A percentile compares a stretch with the other conserved stretches of the same genome.
Evolutionary conservation across 2,329 filamentous ascomycete species (phyloP).

Genomic region (Ophiocordyceps polyrhachis-furcata): DNA sequence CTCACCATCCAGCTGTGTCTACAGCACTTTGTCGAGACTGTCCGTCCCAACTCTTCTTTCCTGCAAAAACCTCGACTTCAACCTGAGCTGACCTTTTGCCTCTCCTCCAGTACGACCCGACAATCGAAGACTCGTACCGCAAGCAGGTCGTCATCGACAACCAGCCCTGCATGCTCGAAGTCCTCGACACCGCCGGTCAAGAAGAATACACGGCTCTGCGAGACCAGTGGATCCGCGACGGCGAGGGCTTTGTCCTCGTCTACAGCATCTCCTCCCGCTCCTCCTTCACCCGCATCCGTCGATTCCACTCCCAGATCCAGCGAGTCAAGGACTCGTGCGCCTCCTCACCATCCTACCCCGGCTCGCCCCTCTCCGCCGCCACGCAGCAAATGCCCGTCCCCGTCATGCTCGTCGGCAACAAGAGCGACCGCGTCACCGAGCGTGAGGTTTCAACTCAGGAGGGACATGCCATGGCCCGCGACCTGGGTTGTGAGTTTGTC

Average conservation of each 20-base stretch:
- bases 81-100: neutral
- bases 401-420: conserved; percentile 97
- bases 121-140: conserved; percentile 74
- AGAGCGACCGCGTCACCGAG: conserved; percentile 91
- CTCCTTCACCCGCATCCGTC: conserved; percentile 85
- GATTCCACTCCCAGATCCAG: conserved; percentile 93
- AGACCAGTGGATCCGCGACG: conserved; percentile 99
- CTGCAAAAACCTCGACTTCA: neutral
- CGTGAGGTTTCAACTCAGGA: conserved; percentile 94
- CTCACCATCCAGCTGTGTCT: conserved; percentile 92
- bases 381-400: conserved; percentile 53
- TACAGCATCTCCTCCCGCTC: conserved; percentile 97
- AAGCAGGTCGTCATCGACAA: conserved; percentile 87
- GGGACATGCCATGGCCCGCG: conserved; percentile 75
- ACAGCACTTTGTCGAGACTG: conserved; percentile 95
- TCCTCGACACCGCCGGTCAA: conserved; percentile 91
- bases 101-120: conserved; percentile 52
- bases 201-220: conserved; percentile 99
- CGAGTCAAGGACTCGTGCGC: conserved; percentile 83
- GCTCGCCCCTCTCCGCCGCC: conserved; percentile 47
- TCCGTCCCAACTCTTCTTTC: conserved; percentile 20
- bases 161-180: conserved; percentile 93
- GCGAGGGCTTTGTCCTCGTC: conserved; percentile 91
- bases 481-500: conserved; percentile 89
- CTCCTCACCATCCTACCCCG: conserved; percentile 57